These are phyloP conservation scores for Sugiyamaella lignohabitans DNA, from an alignment of 805 yeast genomes.

Conservation along the genomic window DNA sequence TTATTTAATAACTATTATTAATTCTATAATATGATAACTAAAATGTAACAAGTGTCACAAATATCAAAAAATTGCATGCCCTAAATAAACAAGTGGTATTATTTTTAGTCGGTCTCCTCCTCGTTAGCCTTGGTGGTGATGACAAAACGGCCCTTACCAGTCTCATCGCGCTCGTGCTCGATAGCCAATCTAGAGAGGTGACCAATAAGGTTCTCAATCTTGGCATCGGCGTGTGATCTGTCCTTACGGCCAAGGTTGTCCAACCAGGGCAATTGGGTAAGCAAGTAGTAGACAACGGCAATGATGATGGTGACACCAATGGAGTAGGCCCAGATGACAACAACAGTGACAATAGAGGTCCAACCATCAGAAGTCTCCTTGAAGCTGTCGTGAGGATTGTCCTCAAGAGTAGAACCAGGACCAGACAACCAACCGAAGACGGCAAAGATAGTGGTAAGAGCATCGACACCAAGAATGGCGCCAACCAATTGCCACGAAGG, in stretches of 20 bases:
- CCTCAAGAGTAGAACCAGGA: slow-evolving; percentile 29
- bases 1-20: too few relatives aligned
- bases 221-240: slow-evolving; percentile 29
- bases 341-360: slow-evolving; percentile 92
- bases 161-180: slow-evolving; percentile 34
- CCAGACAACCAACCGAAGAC: slow-evolving; percentile 84
- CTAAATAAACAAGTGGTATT: slow-evolving; percentile 2
- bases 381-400: slow-evolving; percentile 37
- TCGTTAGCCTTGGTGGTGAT: slow-evolving; percentile 30
- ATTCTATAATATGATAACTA: slow-evolving; percentile 10
- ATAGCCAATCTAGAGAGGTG: slow-evolving; percentile 34
- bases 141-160: slow-evolving; percentile 28
- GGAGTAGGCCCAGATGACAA: slow-evolving; percentile 89
- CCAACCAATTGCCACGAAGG: slow-evolving; percentile 96
- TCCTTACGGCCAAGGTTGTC: slow-evolving; percentile 31
- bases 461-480: slow-evolving; percentile 87
- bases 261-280: slow-evolving; percentile 33
- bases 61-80: slow-evolving; percentile 3
- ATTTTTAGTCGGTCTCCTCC: slow-evolving; percentile 31
- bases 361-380: slow-evolving; percentile 65
- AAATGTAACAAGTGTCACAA: neutral
- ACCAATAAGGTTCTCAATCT: slow-evolving; percentile 34
- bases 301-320: slow-evolving; percentile 92
- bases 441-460: slow-evolving; percentile 85
- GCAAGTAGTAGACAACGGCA: slow-evolving; percentile 92